Base-by-base conservation (phyloP, 805 yeast genomes). In the Saturnispora hagleri region DNA sequence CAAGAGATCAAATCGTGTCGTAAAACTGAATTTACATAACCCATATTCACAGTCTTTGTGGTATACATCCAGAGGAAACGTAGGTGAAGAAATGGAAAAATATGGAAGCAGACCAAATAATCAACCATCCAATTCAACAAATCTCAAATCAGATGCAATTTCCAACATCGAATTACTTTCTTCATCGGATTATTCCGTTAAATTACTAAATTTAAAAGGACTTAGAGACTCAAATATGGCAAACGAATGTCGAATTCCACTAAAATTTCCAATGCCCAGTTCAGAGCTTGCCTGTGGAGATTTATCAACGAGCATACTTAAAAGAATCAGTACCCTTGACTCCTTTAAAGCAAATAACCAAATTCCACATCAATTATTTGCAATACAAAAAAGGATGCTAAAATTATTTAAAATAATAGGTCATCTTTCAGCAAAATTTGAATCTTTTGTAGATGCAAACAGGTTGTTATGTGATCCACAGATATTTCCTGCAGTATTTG, bases 11-110 rank as follows among this genome's bases (percentile, higher is more conserved):
- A 20, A 26, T 3, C 13, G 12, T 38, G 13, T 7, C 4, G 4
- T 38, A 7, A 34, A 7, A 13, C 36, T 38, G 20, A n/a, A 33
- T 20, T 5, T 31, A 15, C 5, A 15, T 18, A 74, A 74, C 50
- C 78, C 78, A 0, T 74, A 74, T 57, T 66, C 77, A 0, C 62
- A 65, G 41, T 73, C 77, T 1, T 55, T 73, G 15, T 74, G 78
- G 78, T 64, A 60, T 47, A 52, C 60, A 2, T 58, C 67, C 8
- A 59, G 74, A 24, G 66, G 71, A 2, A 68, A 64, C 40, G 65
- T 68, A 26, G 67, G 69, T 9, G 60, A 62, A 8, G 70, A 73
- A 27, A 68, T 72, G 10, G 22, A 50, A 27, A 43, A 50, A 31
- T 44, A 49, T 22, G 13, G 26, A 8, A 20, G 7, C 9, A 18